Evolutionary conservation across 2,329 filamentous ascomycete genomes (phyloP).

Genomic region (Colletotrichum camelliae): DNA sequence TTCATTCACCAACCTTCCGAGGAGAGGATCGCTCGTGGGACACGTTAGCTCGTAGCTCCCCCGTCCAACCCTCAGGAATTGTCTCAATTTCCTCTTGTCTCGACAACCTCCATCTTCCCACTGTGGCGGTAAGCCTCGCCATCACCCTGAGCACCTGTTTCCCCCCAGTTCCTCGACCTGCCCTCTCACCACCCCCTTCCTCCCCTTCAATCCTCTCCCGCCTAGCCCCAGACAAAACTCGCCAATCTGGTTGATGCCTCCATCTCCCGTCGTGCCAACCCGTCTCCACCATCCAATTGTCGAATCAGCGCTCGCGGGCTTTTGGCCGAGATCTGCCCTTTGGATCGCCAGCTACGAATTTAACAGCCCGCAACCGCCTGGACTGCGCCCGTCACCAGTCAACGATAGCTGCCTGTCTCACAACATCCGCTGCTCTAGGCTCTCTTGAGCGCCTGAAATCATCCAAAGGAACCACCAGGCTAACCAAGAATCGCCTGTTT

Average conservation of each 20-base stretch:
- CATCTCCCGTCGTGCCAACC: conserved; percentile 30
- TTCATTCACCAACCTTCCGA: conserved; percentile 26
- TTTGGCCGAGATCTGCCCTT: background rate
- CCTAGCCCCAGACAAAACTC: background rate
- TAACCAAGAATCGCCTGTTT: conserved; percentile 38
- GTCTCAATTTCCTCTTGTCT: conserved; percentile 50
- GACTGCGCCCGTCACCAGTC: conserved; percentile 20
- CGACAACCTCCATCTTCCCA: conserved; percentile 35
- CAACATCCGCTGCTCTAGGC: conserved; percentile 4
- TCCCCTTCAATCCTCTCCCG: conserved; percentile 25
- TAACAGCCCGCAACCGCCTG: conserved; percentile 18
- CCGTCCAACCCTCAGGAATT: conserved; percentile 50
- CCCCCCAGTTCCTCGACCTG: background rate
- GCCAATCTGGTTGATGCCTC: conserved; percentile 9
- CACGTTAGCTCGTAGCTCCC: conserved; percentile 72
- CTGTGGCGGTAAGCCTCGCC: conserved; percentile 57
- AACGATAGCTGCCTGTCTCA: conserved; percentile 11
- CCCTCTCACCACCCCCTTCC: conserved; percentile 28
- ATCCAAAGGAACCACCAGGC: conserved; percentile 24
- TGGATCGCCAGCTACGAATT: conserved; percentile 11
- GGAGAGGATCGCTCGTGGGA: conserved; percentile 52
- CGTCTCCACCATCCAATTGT: conserved; percentile 20
- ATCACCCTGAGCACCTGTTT: background rate
- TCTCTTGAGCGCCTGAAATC: conserved; percentile 24
- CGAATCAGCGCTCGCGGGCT: conserved; percentile 19